phyloP scores from a whole-genome alignment of 31 red algal genomes.

The Pterothamnion heteromorphum region DNA sequence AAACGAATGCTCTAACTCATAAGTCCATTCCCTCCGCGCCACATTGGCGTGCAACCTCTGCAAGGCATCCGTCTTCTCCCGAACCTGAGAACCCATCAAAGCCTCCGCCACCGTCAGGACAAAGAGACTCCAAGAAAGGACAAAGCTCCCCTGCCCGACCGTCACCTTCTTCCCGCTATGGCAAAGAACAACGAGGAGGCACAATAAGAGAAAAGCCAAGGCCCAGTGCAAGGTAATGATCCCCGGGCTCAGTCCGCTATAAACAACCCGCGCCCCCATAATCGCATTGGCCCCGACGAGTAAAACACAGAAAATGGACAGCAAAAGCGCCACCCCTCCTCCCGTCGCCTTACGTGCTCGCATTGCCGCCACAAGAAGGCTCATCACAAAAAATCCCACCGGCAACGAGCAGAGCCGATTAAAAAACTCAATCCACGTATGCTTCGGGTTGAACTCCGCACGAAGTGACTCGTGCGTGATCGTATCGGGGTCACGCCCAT shows the following conservation, averaged over 20 bases:
- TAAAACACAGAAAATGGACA: neutral
- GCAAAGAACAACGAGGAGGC: neutral
- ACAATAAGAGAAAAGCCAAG: neutral
- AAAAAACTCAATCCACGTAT: constrained; percentile 19
- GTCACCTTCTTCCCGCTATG: neutral
- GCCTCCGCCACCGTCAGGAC: neutral
- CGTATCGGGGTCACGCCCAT: neutral
- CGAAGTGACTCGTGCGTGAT: neutral
- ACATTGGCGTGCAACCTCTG: neutral
- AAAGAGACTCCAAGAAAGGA: neutral
- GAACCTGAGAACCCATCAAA: constrained; percentile 11
- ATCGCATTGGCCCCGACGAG: neutral
- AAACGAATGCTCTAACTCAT: neutral
- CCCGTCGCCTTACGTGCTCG: neutral
- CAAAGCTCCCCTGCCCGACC: neutral
- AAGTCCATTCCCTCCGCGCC: neutral
- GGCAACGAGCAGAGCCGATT: neutral
- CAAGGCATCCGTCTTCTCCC: neutral
- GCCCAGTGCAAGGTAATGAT: neutral
- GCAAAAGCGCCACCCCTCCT: no score
- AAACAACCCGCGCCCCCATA: neutral
- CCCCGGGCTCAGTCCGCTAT: neutral
- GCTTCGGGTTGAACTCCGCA: neutral
- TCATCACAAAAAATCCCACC: neutral
- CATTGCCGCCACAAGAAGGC: neutral